Percentiles rank a stretch among this genome's conserved stretches.
Conservation (phyloP, 805 yeast species). For the Deakozyma indianensis region DNA sequence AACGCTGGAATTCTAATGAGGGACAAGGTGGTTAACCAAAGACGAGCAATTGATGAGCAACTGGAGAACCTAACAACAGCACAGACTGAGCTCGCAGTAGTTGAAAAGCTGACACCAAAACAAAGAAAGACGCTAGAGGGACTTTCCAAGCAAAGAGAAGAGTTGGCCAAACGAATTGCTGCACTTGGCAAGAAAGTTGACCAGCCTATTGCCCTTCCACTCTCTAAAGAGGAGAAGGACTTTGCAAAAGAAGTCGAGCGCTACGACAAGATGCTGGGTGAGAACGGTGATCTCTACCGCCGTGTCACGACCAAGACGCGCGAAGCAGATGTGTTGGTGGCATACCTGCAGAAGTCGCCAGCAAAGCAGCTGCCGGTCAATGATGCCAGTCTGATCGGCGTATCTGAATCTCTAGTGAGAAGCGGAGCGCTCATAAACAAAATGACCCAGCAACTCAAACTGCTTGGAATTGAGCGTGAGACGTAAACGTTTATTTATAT, state of each 20-base stretch:
- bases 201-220: slow-evolving; percentile 17
- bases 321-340: slow-evolving; percentile 13
- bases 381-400: slow-evolving; percentile 6
- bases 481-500: background rate
- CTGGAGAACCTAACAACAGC: slow-evolving; percentile 18
- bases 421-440: background rate
- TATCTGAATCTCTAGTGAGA: slow-evolving; percentile 4
- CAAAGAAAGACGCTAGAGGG: slow-evolving; percentile 10
- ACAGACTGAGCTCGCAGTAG: slow-evolving; percentile 7
- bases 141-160: slow-evolving; percentile 21
- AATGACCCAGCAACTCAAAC: background rate
- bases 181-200: slow-evolving; percentile 17
- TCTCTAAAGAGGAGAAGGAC: slow-evolving; percentile 27
- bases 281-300: slow-evolving; percentile 2
- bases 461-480: background rate
- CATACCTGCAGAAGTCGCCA: slow-evolving; percentile 2
- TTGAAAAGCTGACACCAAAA: slow-evolving; percentile 2
- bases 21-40: slow-evolving; percentile 25
- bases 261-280: slow-evolving; percentile 18
- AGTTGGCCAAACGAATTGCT: slow-evolving; percentile 20
- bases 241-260: slow-evolving; percentile 33
- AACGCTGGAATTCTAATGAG: slow-evolving; percentile 24
- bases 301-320: background rate
- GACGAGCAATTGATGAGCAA: slow-evolving; percentile 29
- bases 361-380: slow-evolving; percentile 5